Conservation (phyloP, 768 basidiomycete species). For the Suillus weaverae region DNA sequence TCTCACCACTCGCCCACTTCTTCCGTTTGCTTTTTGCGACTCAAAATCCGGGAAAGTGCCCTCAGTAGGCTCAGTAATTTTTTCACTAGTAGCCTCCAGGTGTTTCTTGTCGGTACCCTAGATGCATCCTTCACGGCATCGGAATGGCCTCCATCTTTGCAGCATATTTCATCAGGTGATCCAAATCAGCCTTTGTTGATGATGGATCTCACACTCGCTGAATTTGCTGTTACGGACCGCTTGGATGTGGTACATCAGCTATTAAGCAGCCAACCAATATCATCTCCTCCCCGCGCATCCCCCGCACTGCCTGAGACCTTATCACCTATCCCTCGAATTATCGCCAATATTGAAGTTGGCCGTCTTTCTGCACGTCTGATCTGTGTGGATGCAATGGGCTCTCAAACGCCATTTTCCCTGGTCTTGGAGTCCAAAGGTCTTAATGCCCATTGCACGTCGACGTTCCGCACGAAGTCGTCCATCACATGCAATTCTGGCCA, state of each 20-base stretch:
- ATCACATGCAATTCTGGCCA: conserved; percentile 15
- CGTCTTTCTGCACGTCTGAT: conserved; percentile 51
- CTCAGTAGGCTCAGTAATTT: conserved; percentile 44
- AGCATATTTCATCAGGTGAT: conserved; percentile 54
- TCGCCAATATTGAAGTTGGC: conserved; percentile 49
- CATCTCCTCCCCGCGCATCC: conserved; percentile 17
- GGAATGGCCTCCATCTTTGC: conserved; percentile 65
- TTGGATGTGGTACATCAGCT: conserved; percentile 51
- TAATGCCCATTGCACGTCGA: conserved; percentile 40
- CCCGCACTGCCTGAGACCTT: conserved; percentile 31
- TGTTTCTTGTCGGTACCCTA: conserved; percentile 36
- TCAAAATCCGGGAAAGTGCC: conserved; percentile 42
- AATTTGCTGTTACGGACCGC: conserved; percentile 52
- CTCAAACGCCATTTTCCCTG: conserved; percentile 48
- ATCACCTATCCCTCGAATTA: conserved; percentile 49
- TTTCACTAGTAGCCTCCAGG: conserved; percentile 27
- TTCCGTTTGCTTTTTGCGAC: conserved; percentile 46
- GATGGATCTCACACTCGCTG: conserved; percentile 43
- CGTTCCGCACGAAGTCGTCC: conserved; percentile 35
- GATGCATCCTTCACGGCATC: conserved; percentile 40
- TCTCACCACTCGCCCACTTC: conserved; percentile 31
- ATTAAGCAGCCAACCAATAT: conserved; percentile 24
- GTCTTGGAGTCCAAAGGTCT: conserved; percentile 61
- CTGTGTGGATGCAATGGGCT: conserved; percentile 39
- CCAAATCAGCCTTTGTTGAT: conserved; percentile 59